Percentiles rank a stretch among this genome's conserved stretches.
These are phyloP conservation scores for Sporisorium scitamineum DNA, from an alignment of 1,284 basidiomycete genomes.

Conservation along the genomic window DNA sequence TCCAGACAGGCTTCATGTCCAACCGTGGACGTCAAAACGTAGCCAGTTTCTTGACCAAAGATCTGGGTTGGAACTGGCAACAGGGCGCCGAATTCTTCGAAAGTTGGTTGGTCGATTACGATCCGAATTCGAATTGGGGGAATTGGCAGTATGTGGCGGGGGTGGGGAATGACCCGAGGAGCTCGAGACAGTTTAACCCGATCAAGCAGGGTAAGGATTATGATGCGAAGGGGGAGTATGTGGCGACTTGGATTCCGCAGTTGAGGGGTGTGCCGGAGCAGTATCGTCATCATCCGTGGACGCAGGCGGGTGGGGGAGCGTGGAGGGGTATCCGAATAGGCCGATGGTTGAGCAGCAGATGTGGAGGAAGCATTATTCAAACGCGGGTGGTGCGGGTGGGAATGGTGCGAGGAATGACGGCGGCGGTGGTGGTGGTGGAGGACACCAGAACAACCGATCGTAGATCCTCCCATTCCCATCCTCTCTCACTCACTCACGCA, in stretches of 20 bases:
- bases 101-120: slow-evolving; percentile 56
- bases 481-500: too few species aligned
- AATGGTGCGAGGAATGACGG: slow-evolving; percentile 12
- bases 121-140: slow-evolving; percentile 56
- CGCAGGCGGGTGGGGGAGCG: slow-evolving; percentile 2
- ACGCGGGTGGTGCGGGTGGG: slow-evolving; percentile 26
- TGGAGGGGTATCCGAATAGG: slow-evolving; percentile 37
- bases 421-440: slow-evolving; percentile 14
- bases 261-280: slow-evolving; percentile 19
- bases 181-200: slow-evolving; percentile 61
- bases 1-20: slow-evolving; percentile 72
- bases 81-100: slow-evolving; percentile 62
- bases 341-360: slow-evolving; percentile 58
- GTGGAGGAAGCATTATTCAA: slow-evolving; percentile 57
- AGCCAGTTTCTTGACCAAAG: slow-evolving; percentile 58
- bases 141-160: slow-evolving; percentile 65
- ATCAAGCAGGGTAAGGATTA: slow-evolving; percentile 65
- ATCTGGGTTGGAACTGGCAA: slow-evolving; percentile 60
- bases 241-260: slow-evolving; percentile 53
- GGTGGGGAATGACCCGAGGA: slow-evolving; percentile 62
- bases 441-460: neutral
- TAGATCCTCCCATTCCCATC: neutral
- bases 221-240: slow-evolving; percentile 50
- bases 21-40: slow-evolving; percentile 70
- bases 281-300: slow-evolving; percentile 59